A percentile compares a stretch with the other conserved stretches of the same genome.
Conservation (phyloP, 805 yeast species). For the Metschnikowia cubensis region DNA sequence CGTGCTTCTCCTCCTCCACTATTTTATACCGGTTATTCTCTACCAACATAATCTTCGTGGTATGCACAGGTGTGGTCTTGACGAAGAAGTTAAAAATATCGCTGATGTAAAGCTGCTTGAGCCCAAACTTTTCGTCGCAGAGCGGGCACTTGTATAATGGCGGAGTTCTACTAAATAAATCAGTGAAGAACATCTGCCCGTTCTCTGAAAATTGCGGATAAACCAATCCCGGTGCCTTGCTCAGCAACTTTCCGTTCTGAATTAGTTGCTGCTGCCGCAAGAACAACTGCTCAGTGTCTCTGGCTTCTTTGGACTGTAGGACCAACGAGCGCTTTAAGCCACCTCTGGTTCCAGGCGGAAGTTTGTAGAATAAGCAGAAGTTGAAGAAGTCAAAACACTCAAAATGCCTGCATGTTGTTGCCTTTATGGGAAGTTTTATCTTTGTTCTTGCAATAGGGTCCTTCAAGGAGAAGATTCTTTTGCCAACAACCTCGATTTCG, state of each 20-base stretch:
- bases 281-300: conserved; percentile 14
- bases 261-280: conserved; percentile 14
- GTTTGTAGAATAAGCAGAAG: conserved; percentile 37
- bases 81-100: conserved; percentile 41
- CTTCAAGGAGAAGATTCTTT: conserved; percentile 32
- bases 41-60: conserved; percentile 32
- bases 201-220: conserved; percentile 18
- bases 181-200: conserved; percentile 19
- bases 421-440: conserved; percentile 38
- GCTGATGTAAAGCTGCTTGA: conserved; percentile 33
- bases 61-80: conserved; percentile 33
- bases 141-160: conserved; percentile 40
- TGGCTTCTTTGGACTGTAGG: conserved; percentile 22
- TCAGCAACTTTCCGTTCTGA: conserved; percentile 9
- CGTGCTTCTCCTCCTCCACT: conserved; percentile 24
- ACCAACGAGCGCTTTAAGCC: conserved; percentile 26
- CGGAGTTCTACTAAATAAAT: conserved; percentile 14
- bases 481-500: conserved; percentile 33
- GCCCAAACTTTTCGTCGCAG: conserved; percentile 33
- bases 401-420: conserved; percentile 35
- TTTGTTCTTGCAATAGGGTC: conserved; percentile 40
- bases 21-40: conserved; percentile 33
- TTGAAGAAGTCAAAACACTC: conserved; percentile 43
- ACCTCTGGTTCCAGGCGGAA: conserved; percentile 25
- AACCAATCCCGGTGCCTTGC: conserved; percentile 9